Evolutionary conservation across 1,284 basidiomycete species (phyloP).

Genomic region (Boletus sp.): DNA sequence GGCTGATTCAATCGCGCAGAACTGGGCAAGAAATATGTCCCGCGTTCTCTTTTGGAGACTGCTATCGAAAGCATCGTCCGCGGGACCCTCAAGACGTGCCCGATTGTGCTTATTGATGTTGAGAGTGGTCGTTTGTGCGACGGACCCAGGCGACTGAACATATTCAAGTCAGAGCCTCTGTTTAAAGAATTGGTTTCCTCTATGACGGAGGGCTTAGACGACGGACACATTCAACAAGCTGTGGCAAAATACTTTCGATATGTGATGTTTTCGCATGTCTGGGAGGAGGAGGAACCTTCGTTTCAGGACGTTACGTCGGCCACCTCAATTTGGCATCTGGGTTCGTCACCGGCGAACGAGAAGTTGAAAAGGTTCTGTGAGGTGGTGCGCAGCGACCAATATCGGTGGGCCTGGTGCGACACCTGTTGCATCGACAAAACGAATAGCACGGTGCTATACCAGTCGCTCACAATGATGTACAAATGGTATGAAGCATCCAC

Average conservation of each 20-base stretch:
- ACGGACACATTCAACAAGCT: background rate
- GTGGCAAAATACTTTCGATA: background rate
- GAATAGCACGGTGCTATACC: conserved; percentile 6
- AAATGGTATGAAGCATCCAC: conserved; percentile 2
- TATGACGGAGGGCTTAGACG: conserved; percentile 11
- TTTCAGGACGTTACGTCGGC: background rate
- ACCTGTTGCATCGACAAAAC: background rate
- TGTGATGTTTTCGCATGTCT: conserved; percentile 12
- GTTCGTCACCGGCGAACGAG: conserved; percentile 1
- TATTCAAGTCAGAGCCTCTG: conserved; percentile 8
- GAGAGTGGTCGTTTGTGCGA: background rate
- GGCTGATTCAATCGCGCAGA: background rate
- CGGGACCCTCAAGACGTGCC: background rate
- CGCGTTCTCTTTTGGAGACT: background rate
- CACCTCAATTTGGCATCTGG: background rate
- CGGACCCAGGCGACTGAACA: background rate
- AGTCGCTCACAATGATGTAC: conserved; percentile 3
- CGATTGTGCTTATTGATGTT: conserved; percentile 21
- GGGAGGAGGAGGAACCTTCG: conserved; percentile 8
- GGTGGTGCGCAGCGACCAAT: background rate
- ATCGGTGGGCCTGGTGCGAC: background rate
- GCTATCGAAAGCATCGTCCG: background rate
- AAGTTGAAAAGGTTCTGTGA: conserved; percentile 8
- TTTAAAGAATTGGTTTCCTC: conserved; percentile 8
- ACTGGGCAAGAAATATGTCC: conserved; percentile 4